Base-by-base conservation (phyloP, 805 yeast genomes). In the Blastobotrys mokoenaii region DNA sequence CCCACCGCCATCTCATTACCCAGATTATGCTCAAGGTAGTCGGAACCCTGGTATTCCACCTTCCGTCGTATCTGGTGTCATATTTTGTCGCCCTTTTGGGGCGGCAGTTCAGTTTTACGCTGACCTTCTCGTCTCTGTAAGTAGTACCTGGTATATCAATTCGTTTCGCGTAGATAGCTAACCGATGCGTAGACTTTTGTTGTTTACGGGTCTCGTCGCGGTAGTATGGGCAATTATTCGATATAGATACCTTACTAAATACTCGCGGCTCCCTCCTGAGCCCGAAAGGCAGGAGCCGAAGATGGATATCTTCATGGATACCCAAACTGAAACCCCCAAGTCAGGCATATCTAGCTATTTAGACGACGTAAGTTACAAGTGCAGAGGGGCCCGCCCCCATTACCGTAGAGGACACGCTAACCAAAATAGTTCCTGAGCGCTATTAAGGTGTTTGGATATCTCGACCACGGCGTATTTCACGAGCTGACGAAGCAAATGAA, bases 401-500 rank as follows among this genome's bases (percentile, higher is more conserved):
- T 22, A 22, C 4, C 27, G 27, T 22, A 22, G 27, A 22, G 4
- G n/a, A 22, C 8, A 4, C 27, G 27, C 27, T 22, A 22, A 22
- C 27, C 27, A 22, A 4, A 5, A 22, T 22, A 22, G 27, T 90
- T 90, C 56, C 66, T 90, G 39, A 76, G 85, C 42, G 97, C 96
- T 2, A 85, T 93, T 51, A 88, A 87, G 63, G 83, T 93, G 5
- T 93, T 90, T 67, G 97, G 97, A 1, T 90, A 90, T 62, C 70
- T 90, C 41, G 97, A 90, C 53, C 74, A 82, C 49, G 83, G 85
- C 1, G 96, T 90, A 1, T 89, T 90, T 62, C 94, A 89, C 59
- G 97, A 89, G 57, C 72, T 90, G 54, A 89, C 97, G 2, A 82
- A 84, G 58, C 83, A 83, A 49, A 87, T 90, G 86, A 85, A 85